Evolutionary conservation across 306 rosid genomes (phyloP), one percentile per base, ranked within the genome.

Genomic region (Prinsepia uniflora): DNA sequence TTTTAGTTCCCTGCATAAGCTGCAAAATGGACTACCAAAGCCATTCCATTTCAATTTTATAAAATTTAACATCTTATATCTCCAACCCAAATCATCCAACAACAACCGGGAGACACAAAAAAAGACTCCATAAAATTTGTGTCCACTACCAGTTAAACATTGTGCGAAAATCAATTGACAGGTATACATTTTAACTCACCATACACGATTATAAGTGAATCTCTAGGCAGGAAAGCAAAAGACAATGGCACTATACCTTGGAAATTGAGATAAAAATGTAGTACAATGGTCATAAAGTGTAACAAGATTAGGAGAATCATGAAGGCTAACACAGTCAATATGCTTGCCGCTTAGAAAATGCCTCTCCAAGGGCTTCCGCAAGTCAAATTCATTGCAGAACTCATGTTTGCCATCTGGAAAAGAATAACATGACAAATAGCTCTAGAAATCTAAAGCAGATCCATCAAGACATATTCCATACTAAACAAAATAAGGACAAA

Each of bases 341-440:
- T 58, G 75, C 71, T 39, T 75, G 71, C 92, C 87, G 13, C 73
- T 80, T 15, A 83, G 76, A 84, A 78, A 88, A 9, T 88, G 94
- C 66, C 94, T 84, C 55, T 87, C 96, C 72, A 90, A 71, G 44
- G 96, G 97, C 79, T 86, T 90, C 62, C 89, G 79, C 84, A 93
- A 81, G 78, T 93, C 96, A 81, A 90, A 90, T 60, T 90, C 91
- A 71, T 83, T 84, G 85, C 98, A 85, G 61, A 84, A 90, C 68
- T 88, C 90, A 10, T 68, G 82, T 75, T 83, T 86, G 41, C 74
- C 76, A 74, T 83, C 96, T 92, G 82, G 63, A 60, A 54, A 79
- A 41, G 20, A 41, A 55, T 41, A 68, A 60, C 18, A 76, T 44
- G 64, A 41, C 43, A 22, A 63, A 14, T 34, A 20, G 7, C 10